Base-by-base conservation (phyloP, 257 asterid species). In the Nicotiana tabacum region DNA sequence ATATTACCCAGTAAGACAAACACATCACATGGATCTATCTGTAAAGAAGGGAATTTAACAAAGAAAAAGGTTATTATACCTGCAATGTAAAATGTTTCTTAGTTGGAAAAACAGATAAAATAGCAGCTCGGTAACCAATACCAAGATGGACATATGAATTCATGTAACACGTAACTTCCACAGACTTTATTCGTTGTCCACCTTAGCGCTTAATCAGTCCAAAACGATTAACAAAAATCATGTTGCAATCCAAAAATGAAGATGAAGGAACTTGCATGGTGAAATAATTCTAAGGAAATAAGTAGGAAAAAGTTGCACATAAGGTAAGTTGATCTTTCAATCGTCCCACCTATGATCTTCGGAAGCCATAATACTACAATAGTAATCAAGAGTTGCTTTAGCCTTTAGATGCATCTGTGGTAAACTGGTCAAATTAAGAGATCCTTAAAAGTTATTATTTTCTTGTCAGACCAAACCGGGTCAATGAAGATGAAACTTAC, bases 51-150 rank as follows among this genome's bases (percentile, higher is more conserved):
- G 58, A 21, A 39, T 21, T 5, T 37, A 18, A 69, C n/a, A 69
- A 62, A 62, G 24, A 72, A 11, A 46, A 46, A 0, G 60, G 79
- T 46, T 72, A 46, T 11, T 13, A 46, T 11, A 72, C 61, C 78
- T 46, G 79, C 79, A 72, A 72, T 43, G 61, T 72, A 72, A 46
- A 72, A 72, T 46, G 78, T 72, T 46, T 43, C 39, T 72, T 46
- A 6, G 61, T 24, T 46, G 60, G 37, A 72, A 72, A 72, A 24
- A 11, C 8, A 72, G 13, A 4, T 46, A 21, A 72, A 43, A 43
- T 72, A 72, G 3, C 79, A 46, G 11, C 39, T 67, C 53, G 35
- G 29, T 39, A 72, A 72, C 37, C 13, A 43, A 43, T 72, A 72
- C 56, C 79, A 46, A 46, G 78, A 46, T 46, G 60, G 37, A 21